Evolutionary conservation across 257 asterid species (phyloP), one percentile per base, ranked within the genome.

Genomic region (Fraxinus cuspidata): DNA sequence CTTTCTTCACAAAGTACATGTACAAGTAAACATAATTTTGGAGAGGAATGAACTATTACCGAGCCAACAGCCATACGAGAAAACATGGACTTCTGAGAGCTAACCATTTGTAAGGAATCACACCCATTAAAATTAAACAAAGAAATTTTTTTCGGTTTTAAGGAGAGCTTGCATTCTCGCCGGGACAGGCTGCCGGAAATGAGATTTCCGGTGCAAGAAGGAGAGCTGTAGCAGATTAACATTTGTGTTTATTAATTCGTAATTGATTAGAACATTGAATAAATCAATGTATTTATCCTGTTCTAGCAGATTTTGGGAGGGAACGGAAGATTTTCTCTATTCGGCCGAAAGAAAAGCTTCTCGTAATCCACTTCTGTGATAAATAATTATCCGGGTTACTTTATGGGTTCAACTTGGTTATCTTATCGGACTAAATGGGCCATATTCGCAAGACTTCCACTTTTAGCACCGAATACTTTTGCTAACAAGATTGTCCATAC

Each of bases 11-110:
- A 7, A 23, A 60, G 31, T 2, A n/a, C 23, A 10, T 1, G 8
- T 0, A 53, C 21, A 53, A 18, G 7, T 2, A 58, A 58, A 3
- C 29, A 58, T 7, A 58, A 58, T 9, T 60, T 10, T 7, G 42
- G 67, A 60, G 32, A 23, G 16, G 31, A 21, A 60, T 32, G 16
- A 73, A 67, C 7, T 75, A 34, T 72, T 88, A 91, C 96, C 87
- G 94, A 86, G 84, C 88, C 92, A 47, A 85, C 68, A 3, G 91
- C 88, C 78, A 84, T 73, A n/a, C 76, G 84, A 4, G 89, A 82
- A 70, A 83, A 84, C 64, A 79, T 37, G 28, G 63, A n/a, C 72
- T 58, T 81, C n/a, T 25, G 88, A 78, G 84, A 74, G 64, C 49
- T 49, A 29, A 68, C 77, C 51, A 81, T 44, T 38, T 74, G 84